Evolutionary conservation across 2,329 filamentous ascomycete species (phyloP), one percentile per base, ranked within the genome.

Genomic region (Orbilia javanica): DNA sequence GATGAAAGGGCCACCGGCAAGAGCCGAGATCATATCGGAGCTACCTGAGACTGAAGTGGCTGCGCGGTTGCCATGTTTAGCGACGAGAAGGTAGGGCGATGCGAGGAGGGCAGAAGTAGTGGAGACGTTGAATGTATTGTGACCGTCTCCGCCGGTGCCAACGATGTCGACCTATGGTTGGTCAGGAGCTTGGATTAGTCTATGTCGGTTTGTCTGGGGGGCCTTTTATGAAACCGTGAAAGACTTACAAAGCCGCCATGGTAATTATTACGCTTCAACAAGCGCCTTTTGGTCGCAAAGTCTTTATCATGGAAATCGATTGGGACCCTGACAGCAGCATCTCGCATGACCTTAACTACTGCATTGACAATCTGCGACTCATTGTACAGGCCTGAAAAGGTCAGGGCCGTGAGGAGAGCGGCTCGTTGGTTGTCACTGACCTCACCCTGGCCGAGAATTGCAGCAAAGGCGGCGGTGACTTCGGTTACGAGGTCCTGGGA

Each of bases 41-140:
- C 94, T 97, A 65, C 96, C 96, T 2, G 95, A 98, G 83, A 96
- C 94, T 68, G 94, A 97, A 2, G 96, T 98, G 68, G 94, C 96
- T 48, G 96, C 94, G 81, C 92, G 91, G 87, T 99, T 99, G 80
- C 96, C 96, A 85, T 99, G 96, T 86, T 99, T 99, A 80, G 92
- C 93, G 72, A 97, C 88, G 82, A 96, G 88, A 39, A 99, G 88
- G 29, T 96, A 87, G 3, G 94, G 90, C 4, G 94, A 96, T 55
- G 93, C 93, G 60, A 99, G 87, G 83, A 99, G 97, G 18, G 94
- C 97, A 1, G 96, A 90, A 5, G 96, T 97, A 3, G 96, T 99
- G 81, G 92, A 96, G 83, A 99, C 95, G 84, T 99, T 99, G 89
- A 97, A 99, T 36, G 96, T 99, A 84, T 97, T 93, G 87, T 98